Percentiles rank a stretch among this genome's conserved stretches.
Conservation (phyloP, 257 asterid genomes). For the Osmanthus fragrans region DNA sequence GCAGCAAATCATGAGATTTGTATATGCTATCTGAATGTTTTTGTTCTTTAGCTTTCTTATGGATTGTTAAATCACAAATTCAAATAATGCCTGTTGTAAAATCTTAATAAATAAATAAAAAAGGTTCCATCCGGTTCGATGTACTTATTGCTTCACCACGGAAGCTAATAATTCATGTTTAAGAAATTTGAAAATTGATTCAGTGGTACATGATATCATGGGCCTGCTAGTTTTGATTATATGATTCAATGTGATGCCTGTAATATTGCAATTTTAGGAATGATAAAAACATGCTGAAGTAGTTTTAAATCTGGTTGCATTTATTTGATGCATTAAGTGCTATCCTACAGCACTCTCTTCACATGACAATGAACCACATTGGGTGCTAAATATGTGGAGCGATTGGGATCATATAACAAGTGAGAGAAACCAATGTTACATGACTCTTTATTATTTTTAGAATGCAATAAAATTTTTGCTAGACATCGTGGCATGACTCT, state of each 20-base stretch:
- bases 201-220: background rate
- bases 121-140: background rate
- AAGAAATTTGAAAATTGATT: background rate
- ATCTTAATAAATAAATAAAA: no score
- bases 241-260: constrained; percentile 7
- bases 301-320: background rate
- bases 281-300: background rate
- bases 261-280: background rate
- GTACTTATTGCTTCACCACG: background rate
- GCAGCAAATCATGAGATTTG: background rate
- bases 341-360: background rate
- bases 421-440: background rate
- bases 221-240: background rate
- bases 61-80: background rate
- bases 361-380: background rate
- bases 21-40: background rate
- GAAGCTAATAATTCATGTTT: background rate
- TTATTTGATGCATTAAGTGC: background rate
- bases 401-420: background rate
- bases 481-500: background rate
- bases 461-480: background rate
- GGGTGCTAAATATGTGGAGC: background rate
- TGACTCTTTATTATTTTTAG: background rate
- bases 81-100: background rate
- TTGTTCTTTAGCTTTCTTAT: background rate